Evolutionary conservation across 2,329 filamentous ascomycete genomes (phyloP), one percentile per base, ranked within the genome.

Genomic region (Neoscytalidium dimidiatum): DNA sequence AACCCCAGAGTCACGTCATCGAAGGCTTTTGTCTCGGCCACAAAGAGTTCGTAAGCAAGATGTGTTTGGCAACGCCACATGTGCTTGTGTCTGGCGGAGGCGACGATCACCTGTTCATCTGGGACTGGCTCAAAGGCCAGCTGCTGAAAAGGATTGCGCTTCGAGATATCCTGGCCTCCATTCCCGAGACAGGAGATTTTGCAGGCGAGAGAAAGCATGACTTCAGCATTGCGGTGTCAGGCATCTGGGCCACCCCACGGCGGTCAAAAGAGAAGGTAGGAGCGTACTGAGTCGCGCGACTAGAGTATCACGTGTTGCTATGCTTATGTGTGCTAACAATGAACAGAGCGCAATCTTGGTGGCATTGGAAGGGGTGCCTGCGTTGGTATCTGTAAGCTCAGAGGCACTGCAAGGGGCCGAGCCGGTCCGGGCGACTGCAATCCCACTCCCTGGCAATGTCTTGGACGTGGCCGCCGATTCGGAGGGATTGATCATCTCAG

Each of bases 11-110:
- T 0, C 90, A 97, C 76, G 84, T 98, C 66, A 96, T 97, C 68
- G 93, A 98, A 77, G 84, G 84, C 0, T 98, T 91, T 77, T 98
- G 94, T 74, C 85, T 97, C 2, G 94, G 93, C 3, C 95, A 99
- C 78, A 88, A 84, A 61, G 87, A 94, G 41, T 98, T 98, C 75
- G 83, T 99, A 69, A 92, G 85, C 79, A 88, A 87, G 65, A 80
- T 99, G 48, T 90, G 89, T 71, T 79, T 94, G 19, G 88, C 89
- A 0, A 74, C 82, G 26, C 82, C 83, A 3, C 83, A 88, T n/a
- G 70, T 90, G 1, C 83, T 99, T 31, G 79, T 98, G 33, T 96
- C 93, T 5, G 95, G 92, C 9, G 94, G 94, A 56, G 95, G 94
- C 3, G 94, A 98, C 71, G 83, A 89, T 66, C 85, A 89, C 68